Base-by-base conservation (phyloP, 495 filamentous ascomycete species). In the Platismatia glauca region DNA sequence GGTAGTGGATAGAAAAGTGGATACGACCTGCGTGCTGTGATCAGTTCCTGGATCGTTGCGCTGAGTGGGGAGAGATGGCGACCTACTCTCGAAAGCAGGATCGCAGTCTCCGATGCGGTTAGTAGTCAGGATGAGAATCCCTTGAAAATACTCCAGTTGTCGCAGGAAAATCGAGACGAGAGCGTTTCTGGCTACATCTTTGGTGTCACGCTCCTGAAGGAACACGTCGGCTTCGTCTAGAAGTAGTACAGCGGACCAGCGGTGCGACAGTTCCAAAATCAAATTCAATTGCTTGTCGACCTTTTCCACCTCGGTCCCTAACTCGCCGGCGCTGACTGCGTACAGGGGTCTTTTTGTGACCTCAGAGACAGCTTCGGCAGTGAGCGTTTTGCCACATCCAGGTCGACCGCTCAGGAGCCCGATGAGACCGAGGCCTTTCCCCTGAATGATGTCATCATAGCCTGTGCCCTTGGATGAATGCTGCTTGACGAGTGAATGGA, bases 111-210 rank as follows among this genome's bases (percentile, higher is more conserved):
- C 74, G 11, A 78, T 69, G 11, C 69, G 68, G 65, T 85, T 86
- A 3, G 81, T 84, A 0, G 83, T 85, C 0, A 86, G 70, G 65
- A 84, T 82, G 4, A 85, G 72, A 29, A 85, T 82, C 5, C 83
- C 83, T 1, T 74, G 62, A 65, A 83, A 85, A 66, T 82, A 85
- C 57, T 85, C 83, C 0, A 85, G 71, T 0, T 72, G 66, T 15
- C 83, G 72, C 0, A 85, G 72, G 67, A 85, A 85, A 31, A 82
- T 69, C 7, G 78, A 78, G 15, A 81, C 78, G 11, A 81, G 70
- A 29, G 71, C 72, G 62, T 81, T 79, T 1, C 76, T 71, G 39
- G 71, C 60, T 1, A 78, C 71, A 48, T 76, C 73, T 12, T 70
- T 63, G 7, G 68, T 59, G 38, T 64, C 67, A 8, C 76, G 72